Evolutionary conservation across 1,284 basidiomycete genomes (phyloP), one percentile per base, ranked within the genome.

Genomic region (Xerocomus cyaneibrunnescens): DNA sequence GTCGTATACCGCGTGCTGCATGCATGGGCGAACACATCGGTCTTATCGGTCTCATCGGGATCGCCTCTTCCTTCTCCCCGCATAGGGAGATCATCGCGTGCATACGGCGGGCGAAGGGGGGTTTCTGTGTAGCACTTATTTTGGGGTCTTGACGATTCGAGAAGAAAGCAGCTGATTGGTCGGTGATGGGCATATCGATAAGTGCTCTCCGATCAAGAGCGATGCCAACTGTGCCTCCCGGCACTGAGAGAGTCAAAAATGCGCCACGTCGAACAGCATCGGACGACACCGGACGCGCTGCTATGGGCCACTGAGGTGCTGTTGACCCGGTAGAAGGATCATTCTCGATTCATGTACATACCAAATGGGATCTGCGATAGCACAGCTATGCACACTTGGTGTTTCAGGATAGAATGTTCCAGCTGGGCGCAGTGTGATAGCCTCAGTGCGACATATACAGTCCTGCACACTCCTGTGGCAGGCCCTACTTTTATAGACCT

Each of bases 351-450:
- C 37, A 31, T 22, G 22, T 31, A 42, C 14, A 31, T 35, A 43
- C 28, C 35, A 22, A 25, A 37, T 28, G 28, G 16, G 19, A 25
- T 31, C n/a, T 34, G 32, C 25, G 34, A 45, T 35, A 0, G 14
- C 25, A 16, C 27, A 36, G 28, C 17, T 39, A n/a, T 21, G 45
- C 10, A 23, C n/a, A 1, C 50, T 43, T 48, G 58, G 52, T 38
- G 48, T 62, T 64, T 64, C 49, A 62, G n/a, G 34, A 16, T 16
- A 13, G 3, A 41, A 27, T 17, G 19, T 45, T 39, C 27, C 45
- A 30, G 32, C 31, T 19, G 23, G 25, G 25, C n/a, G n/a, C n/a
- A n/a, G n/a, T n/a, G n/a, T n/a, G n/a, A n/a, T n/a, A n/a, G n/a
- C n/a, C n/a, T n/a, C n/a, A n/a, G n/a, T n/a, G n/a, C n/a, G n/a